Conservation (phyloP, 768 basidiomycete species). For the Butyriboletus loyo region DNA sequence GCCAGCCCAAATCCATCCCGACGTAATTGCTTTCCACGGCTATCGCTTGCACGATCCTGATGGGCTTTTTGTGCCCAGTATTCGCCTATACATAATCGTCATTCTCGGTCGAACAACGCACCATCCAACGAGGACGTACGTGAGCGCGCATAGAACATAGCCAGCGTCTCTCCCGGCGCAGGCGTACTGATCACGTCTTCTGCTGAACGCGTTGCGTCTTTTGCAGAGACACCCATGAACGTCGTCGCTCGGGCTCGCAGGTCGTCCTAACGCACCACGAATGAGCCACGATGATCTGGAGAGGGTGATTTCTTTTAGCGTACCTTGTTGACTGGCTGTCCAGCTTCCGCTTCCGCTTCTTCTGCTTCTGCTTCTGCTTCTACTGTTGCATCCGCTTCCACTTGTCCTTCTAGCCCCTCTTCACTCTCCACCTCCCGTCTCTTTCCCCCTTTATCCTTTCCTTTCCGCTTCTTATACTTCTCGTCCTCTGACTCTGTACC, state of each 20-base stretch:
- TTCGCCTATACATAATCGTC: constrained; percentile 46
- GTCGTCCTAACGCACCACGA: constrained; percentile 27
- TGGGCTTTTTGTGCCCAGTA: constrained; percentile 79
- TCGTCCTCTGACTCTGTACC: constrained; percentile 13
- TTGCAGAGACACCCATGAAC: constrained; percentile 66
- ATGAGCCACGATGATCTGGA: not conserved
- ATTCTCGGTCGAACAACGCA: not conserved
- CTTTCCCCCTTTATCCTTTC: constrained; percentile 3
- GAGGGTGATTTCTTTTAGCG: not conserved
- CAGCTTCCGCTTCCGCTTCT: constrained; percentile 18
- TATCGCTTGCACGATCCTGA: constrained; percentile 47
- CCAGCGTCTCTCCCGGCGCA: constrained; percentile 78
- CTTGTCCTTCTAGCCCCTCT: constrained; percentile 18
- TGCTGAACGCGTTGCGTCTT: constrained; percentile 47
- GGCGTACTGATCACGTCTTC: constrained; percentile 81
- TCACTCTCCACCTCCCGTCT: constrained; percentile 29
- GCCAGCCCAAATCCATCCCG: constrained; percentile 77
- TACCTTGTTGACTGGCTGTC: constrained; percentile 8
- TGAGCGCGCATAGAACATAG: constrained; percentile 79
- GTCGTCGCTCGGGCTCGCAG: constrained; percentile 43
- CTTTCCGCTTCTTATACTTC: not conserved
- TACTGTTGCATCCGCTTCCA: not conserved
- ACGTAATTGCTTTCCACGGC: constrained; percentile 74
- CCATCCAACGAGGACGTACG: constrained; percentile 42
- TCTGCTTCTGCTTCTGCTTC: not conserved